Evolutionary conservation across 116 monocot genomes (phyloP).

Genomic region (Phalaenopsis hybrid): DNA sequence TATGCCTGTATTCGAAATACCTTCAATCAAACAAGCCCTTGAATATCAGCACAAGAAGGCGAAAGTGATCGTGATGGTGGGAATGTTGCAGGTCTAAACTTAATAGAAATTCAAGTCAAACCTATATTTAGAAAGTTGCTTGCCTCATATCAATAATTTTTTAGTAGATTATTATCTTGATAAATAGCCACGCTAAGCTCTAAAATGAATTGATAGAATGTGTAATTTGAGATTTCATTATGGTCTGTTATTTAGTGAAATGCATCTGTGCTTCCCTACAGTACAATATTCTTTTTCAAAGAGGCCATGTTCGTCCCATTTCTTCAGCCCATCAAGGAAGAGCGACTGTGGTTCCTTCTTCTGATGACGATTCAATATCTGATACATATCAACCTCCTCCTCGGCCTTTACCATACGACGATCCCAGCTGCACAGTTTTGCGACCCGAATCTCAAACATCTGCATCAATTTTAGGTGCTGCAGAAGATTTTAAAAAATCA

Average conservation of each 20-base stretch:
- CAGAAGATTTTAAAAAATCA: conserved; percentile 9
- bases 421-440: conserved; percentile 23
- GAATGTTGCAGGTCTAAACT: no score
- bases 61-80: no score
- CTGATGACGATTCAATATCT: conserved; percentile 11
- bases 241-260: neutral
- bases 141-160: no score
- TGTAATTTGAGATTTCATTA: no score
- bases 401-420: conserved; percentile 39
- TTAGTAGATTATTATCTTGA: no score
- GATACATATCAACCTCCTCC: conserved; percentile 23
- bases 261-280: conserved; percentile 5
- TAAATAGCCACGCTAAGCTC: no score
- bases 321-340: conserved; percentile 10
- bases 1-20: no score
- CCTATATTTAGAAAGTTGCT: no score
- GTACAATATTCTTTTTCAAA: conserved; percentile 19
- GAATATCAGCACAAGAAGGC: no score
- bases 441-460: neutral
- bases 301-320: conserved; percentile 12
- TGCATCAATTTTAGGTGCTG: neutral
- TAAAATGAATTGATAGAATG: no score
- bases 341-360: conserved; percentile 3
- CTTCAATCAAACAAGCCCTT: no score
- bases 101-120: no score